Conservation (phyloP, 352 stramenopile species). For the Phytopythium oedochilum region DNA sequence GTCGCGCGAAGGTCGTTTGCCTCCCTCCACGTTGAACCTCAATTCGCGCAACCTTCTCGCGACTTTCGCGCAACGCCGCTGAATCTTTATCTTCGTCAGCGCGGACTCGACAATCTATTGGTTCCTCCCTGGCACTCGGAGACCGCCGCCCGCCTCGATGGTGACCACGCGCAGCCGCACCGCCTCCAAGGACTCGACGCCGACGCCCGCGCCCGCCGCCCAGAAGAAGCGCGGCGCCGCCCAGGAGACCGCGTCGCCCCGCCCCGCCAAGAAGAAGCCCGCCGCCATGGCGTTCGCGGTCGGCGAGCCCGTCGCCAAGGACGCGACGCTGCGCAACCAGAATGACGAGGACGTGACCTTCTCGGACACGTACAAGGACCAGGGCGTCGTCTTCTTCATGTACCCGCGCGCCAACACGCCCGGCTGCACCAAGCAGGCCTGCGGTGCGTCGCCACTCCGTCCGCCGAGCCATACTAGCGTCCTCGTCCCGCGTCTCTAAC, state of each 20-base stretch:
- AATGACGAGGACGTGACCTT: slow-evolving; percentile 52
- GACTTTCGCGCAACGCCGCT: not conserved
- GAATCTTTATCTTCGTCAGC: slow-evolving; percentile 1
- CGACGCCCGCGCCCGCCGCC: slow-evolving; percentile 5
- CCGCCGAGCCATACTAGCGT: no score
- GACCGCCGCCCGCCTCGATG: slow-evolving; percentile 15
- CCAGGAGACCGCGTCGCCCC: slow-evolving; percentile 14
- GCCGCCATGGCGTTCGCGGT: slow-evolving; percentile 47
- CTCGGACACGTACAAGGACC: slow-evolving; percentile 65
- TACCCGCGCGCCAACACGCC: slow-evolving; percentile 84
- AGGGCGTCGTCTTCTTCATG: slow-evolving; percentile 88
- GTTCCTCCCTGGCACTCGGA: not conserved
- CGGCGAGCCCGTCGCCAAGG: slow-evolving; percentile 44
- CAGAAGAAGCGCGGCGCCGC: slow-evolving; percentile 23
- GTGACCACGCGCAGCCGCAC: slow-evolving; percentile 57
- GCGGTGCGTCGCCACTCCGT: slow-evolving; percentile 47
- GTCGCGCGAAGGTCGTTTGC: not conserved
- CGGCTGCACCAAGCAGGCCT: slow-evolving; percentile 86
- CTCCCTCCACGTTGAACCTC: not conserved
- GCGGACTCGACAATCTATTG: not conserved
- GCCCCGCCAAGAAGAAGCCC: slow-evolving; percentile 43
- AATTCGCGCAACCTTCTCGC: not conserved
- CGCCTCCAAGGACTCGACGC: slow-evolving; percentile 14
- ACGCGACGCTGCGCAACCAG: slow-evolving; percentile 75
- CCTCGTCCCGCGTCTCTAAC: not conserved